Conservation (phyloP, 2,329 filamentous ascomycete genomes). For the Lojkania enalia region DNA sequence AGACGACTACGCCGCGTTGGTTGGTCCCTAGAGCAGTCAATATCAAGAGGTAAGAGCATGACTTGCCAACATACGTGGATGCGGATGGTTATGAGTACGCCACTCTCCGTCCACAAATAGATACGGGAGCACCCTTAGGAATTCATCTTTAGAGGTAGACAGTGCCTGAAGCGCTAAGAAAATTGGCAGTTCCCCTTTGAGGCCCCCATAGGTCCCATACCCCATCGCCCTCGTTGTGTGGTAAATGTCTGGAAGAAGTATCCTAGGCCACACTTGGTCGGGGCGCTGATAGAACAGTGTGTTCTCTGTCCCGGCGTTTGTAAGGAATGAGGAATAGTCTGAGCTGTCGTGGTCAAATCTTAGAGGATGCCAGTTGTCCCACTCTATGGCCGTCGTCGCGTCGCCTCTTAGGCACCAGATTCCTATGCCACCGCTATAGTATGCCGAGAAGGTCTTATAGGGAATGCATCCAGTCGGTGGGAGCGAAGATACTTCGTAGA, state of each 20-base stretch:
- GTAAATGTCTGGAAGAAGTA: conserved; percentile 33
- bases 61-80: conserved; percentile 25
- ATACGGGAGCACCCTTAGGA: conserved; percentile 17
- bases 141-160: conserved; percentile 15
- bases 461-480: neutral
- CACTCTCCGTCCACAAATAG: conserved; percentile 26
- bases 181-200: conserved; percentile 39
- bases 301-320: conserved; percentile 17
- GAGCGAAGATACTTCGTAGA: conserved; percentile 3
- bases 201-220: conserved; percentile 20
- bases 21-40: conserved; percentile 3
- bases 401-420: conserved; percentile 27
- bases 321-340: conserved; percentile 30
- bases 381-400: conserved; percentile 13
- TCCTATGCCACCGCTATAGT: conserved; percentile 23
- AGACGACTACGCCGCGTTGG: conserved; percentile 32
- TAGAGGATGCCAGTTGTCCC: conserved; percentile 24
- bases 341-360: conserved; percentile 23
- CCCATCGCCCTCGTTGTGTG: conserved; percentile 10
- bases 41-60: neutral
- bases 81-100: conserved; percentile 12
- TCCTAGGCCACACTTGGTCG: conserved; percentile 20
- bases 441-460: conserved; percentile 25
- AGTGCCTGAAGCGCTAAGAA: conserved; percentile 37
- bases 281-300: conserved; percentile 15